Conservation (phyloP, 257 asterid species). For the Eucommia ulmoides region DNA sequence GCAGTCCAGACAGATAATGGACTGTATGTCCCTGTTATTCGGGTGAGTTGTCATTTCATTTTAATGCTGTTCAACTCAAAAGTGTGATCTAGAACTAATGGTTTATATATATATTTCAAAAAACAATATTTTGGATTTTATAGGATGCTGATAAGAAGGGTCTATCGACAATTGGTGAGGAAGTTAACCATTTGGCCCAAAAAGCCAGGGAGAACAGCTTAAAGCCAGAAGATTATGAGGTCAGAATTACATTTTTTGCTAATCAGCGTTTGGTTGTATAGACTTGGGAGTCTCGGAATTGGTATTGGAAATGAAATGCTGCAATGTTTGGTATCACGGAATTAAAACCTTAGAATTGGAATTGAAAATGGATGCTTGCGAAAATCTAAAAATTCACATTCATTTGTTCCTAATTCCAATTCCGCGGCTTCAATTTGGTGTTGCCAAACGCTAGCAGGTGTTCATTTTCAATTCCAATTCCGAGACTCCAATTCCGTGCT, state of each 20-base stretch:
- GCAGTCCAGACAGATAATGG: conserved; percentile 99
- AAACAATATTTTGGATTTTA: conserved; percentile 2
- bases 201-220: conserved; percentile 81
- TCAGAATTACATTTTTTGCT: conserved; percentile 14
- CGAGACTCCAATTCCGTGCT: too few relatives aligned
- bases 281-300: too few relatives aligned
- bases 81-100: not conserved
- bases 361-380: too few relatives aligned
- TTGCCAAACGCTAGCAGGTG: too few relatives aligned
- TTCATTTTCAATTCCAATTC: too few relatives aligned
- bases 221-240: conserved; percentile 96
- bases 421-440: too few relatives aligned
- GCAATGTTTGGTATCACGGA: too few relatives aligned
- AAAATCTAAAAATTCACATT: too few relatives aligned
- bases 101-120: not conserved
- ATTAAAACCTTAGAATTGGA: too few relatives aligned
- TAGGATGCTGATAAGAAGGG: conserved; percentile 99
- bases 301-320: too few relatives aligned
- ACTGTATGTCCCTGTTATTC: conserved; percentile 69
- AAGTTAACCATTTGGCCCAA: conserved; percentile 72
- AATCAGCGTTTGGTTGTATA: too few relatives aligned
- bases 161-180: conserved; percentile 64
- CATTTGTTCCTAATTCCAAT: too few relatives aligned
- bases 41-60: conserved; percentile 29
- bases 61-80: conserved; percentile 1